Conservation (phyloP, 2,329 filamentous ascomycete genomes). For the Colletotrichum phormii region DNA sequence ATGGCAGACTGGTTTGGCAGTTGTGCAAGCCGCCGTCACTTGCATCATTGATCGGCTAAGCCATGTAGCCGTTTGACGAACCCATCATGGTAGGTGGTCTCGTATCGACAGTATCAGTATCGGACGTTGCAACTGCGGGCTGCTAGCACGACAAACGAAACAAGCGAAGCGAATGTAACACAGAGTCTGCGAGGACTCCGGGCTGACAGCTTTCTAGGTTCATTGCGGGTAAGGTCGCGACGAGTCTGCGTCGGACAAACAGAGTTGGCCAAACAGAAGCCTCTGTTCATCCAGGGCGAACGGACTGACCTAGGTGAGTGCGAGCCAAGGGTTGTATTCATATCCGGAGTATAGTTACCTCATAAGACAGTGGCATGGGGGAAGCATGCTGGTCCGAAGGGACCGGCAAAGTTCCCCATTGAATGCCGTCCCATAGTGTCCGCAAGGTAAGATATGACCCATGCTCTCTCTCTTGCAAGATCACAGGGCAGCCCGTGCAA, state of each 20-base stretch:
- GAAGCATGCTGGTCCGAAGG: neutral
- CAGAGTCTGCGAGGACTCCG: neutral
- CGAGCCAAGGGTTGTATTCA: neutral
- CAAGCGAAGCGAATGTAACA: neutral
- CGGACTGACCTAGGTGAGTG: neutral
- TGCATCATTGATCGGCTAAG: constrained; percentile 23
- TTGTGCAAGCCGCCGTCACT: constrained; percentile 21
- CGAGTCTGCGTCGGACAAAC: constrained; percentile 15
- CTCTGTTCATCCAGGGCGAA: neutral
- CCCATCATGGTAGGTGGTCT: neutral
- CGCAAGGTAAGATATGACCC: neutral
- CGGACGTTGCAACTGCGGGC: neutral
- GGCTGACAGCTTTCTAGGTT: neutral
- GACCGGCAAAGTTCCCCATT: neutral
- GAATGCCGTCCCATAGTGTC: neutral
- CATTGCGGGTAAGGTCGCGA: neutral
- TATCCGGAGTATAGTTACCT: neutral
- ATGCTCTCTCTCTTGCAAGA: neutral
- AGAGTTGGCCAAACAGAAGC: constrained; percentile 7
- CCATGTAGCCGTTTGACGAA: constrained; percentile 23
- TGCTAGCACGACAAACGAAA: neutral
- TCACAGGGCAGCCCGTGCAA: neutral
- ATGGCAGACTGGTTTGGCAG: constrained; percentile 25
- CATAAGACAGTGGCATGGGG: no score
- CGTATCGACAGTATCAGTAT: neutral